Evolutionary conservation across 176 grass and related monocot genomes (phyloP).

Genomic region (Zea mays): Zm-B73-REFERENCE-NAM-5.0 NC_050104.1:147024501-147025000

Average conservation of each 20-base stretch:
- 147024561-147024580: neutral
- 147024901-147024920: neutral
- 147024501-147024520: neutral
- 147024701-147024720: neutral
- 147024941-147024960: neutral
- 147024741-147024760: neutral
- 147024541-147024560: neutral
- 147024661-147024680: neutral
- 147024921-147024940: neutral
- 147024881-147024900: conserved; percentile 14
- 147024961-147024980: neutral
- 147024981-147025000: neutral
- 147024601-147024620: neutral
- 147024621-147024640: neutral
- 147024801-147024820: neutral
- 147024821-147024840: neutral
- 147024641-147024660: neutral
- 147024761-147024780: neutral
- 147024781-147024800: neutral
- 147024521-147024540: neutral
- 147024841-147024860: neutral
- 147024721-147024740: neutral
- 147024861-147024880: neutral
- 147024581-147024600: neutral
- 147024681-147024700: neutral